Base-by-base conservation (phyloP, 2,329 filamentous ascomycete species). In the Talaromyces sp. region DNA sequence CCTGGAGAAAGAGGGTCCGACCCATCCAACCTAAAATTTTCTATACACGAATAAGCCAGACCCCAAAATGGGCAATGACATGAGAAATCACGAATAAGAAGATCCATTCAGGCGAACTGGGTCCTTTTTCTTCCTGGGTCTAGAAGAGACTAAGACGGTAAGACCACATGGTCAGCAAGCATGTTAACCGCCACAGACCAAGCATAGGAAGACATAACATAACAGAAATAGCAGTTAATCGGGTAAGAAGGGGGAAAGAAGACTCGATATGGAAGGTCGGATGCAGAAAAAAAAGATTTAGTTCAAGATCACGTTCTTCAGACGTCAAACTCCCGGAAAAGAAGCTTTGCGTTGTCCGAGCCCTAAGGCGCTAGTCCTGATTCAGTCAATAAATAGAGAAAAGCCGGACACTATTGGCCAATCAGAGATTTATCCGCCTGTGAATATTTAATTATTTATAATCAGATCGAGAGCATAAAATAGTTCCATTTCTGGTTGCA, bases 1-100 rank as follows among this genome's bases (percentile, higher is more conserved):
- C 6, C 22, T 31, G 25, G 25, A 28, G 3, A 28, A 17, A 15
- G 8, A 31, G 45, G n/a, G 31, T 35, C 45, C 28, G 28, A 10
- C 7, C 45, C 28, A 48, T 13, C 28, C 31, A 48, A 35, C 28
- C 28, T 48, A 33, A 33, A 21, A 48, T 19, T 15, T 19, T 28
- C 31, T 48, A 33, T 48, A 48, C 45, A 48, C 33, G 45, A 35
- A 21, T 48, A 25, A 28, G 19, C 19, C 45, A n/a, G 28, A 35
- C 31, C 45, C 45, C 2, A 48, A 48, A 48, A 19, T 1, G 46
- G 56, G 56, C 46, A 58, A 37, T 22, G 35, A 39, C 13, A 22
- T 41, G 56, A 58, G 48, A 57, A 53, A 35, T 19, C n/a, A n/a
- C n/a, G n/a, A n/a, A n/a, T n/a, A 28, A 15, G 28, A 31, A 40